Evolutionary conservation across 1,139 yeast species (phyloP).

Genomic region (Debaryomycetaceae sp.): DNA sequence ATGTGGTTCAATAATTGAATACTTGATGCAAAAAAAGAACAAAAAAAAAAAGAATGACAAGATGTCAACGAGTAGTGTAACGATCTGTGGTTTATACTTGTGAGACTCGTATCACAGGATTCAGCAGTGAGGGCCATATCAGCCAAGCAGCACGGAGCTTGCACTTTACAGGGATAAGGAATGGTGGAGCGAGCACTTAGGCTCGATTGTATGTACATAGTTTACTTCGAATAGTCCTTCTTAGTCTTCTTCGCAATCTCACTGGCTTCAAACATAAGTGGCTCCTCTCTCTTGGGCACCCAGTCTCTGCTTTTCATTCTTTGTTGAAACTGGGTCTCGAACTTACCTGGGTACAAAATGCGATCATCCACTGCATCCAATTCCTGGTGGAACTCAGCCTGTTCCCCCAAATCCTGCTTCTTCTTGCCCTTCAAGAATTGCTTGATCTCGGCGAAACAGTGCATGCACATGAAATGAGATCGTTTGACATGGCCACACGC

Average conservation of each 20-base stretch:
- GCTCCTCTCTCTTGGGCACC: conserved; percentile 49
- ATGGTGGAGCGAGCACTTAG: conserved; percentile 1
- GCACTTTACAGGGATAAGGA: neutral
- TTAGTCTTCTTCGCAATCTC: conserved; percentile 16
- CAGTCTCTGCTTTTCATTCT: conserved; percentile 55
- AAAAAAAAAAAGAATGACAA: conserved; percentile 2
- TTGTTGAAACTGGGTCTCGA: conserved; percentile 40
- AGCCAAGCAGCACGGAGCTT: neutral
- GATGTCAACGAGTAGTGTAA: neutral
- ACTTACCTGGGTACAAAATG: conserved; percentile 73
- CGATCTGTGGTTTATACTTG: too few relatives aligned
- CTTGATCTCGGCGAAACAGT: conserved; percentile 81
- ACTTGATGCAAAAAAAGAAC: conserved; percentile 18
- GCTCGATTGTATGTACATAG: conserved; percentile 1
- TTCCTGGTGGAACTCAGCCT: conserved; percentile 39
- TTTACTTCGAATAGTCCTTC: conserved; percentile 7
- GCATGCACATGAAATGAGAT: conserved; percentile 88
- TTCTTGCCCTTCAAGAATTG: conserved; percentile 59
- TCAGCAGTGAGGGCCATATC: too few relatives aligned
- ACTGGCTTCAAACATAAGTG: conserved; percentile 23
- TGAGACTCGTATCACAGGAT: too few relatives aligned
- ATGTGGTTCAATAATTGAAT: conserved; percentile 11
- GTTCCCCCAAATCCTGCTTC: conserved; percentile 28
- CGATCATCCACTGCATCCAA: conserved; percentile 60
- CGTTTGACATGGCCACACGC: conserved; percentile 92